Conservation (phyloP, 768 basidiomycete genomes). For the Tylopilus felleus region DNA sequence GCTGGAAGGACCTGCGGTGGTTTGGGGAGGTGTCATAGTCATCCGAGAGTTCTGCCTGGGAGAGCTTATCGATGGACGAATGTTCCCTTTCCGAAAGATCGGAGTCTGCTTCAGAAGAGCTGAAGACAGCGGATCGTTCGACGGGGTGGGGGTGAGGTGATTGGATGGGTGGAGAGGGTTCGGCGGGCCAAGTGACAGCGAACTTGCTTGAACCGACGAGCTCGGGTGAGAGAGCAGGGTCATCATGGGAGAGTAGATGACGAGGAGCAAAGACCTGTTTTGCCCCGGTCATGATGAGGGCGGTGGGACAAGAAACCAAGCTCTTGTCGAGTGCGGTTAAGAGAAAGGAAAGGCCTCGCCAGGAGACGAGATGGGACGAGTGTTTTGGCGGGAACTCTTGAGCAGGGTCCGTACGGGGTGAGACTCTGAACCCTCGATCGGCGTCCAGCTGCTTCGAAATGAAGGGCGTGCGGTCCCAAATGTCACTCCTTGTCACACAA, state of each 20-base stretch:
- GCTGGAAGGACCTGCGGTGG: conserved; percentile 25
- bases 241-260: conserved; percentile 40
- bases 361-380: conserved; percentile 21
- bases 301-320: conserved; percentile 14
- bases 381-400: conserved; percentile 14
- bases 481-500: conserved; percentile 31
- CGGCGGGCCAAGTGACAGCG: conserved; percentile 55
- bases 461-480: conserved; percentile 16
- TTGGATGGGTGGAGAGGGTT: conserved; percentile 39
- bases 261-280: conserved; percentile 48
- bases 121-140: conserved; percentile 41
- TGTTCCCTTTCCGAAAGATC: conserved; percentile 47
- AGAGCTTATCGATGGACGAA: conserved; percentile 29
- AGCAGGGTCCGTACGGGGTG: conserved; percentile 7
- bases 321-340: conserved; percentile 14
- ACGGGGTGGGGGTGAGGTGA: conserved; percentile 31
- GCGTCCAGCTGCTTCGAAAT: conserved; percentile 21
- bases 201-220: conserved; percentile 52
- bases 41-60: conserved; percentile 32
- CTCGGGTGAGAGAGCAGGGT: conserved; percentile 45
- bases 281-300: conserved; percentile 27
- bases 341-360: conserved; percentile 23
- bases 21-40: conserved; percentile 27
- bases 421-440: conserved; percentile 28
- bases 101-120: conserved; percentile 51